Evolutionary conservation across 306 rosid species (phyloP).

Genomic region (Lathyrus aphaca): DNA sequence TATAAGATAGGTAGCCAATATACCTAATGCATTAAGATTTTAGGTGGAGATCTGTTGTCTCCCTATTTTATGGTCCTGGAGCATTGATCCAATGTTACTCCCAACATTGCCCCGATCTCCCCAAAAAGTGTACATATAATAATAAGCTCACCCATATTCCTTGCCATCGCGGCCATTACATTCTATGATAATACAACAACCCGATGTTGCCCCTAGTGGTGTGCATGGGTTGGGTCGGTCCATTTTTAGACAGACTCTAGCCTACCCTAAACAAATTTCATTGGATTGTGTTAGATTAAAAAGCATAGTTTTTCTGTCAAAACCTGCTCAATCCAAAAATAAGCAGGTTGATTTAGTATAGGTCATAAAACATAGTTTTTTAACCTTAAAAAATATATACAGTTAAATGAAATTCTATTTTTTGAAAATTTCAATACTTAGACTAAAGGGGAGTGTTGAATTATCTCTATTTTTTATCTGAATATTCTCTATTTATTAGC

Average conservation of each 20-base stretch:
- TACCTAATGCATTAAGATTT: no score
- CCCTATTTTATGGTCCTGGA: no score
- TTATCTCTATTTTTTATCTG: no score
- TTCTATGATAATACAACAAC: neutral
- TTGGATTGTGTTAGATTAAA: neutral
- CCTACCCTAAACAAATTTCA: neutral
- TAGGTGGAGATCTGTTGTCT: no score
- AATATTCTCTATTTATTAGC: neutral
- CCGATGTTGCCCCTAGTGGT: neutral
- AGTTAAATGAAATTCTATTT: neutral
- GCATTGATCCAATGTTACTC: no score
- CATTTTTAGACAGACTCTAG: neutral
- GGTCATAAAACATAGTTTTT: neutral
- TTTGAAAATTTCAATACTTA: neutral
- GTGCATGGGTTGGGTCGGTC: neutral
- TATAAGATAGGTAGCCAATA: no score
- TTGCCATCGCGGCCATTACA: neutral
- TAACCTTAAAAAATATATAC: neutral
- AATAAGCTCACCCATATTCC: constrained; percentile 7
- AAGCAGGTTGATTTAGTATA: neutral
- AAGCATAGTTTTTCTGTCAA: neutral
- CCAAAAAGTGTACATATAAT: constrained; percentile 2
- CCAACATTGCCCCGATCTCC: no score
- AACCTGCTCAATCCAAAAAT: neutral
- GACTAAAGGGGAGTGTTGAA: neutral